Percentiles rank a stretch among this genome's conserved stretches.
These are phyloP conservation scores for Aegilops speltoides DNA, from an alignment of 176 grass and related monocot species.

Conservation along the genomic window DNA sequence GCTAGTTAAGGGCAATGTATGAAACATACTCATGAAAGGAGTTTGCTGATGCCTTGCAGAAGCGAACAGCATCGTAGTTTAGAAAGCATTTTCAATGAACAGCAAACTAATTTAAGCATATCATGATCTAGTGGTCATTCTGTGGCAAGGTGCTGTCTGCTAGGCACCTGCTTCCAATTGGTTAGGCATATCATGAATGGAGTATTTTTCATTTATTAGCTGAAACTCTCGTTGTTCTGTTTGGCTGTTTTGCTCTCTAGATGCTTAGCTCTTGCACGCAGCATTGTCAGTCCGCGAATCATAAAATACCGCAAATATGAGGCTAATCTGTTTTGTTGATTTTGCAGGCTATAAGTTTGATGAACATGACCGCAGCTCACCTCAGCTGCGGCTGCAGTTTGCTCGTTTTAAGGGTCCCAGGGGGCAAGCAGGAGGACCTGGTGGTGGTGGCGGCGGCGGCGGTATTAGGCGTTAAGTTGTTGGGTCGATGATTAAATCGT, in stretches of 20 bases:
- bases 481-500: slow-evolving; percentile 45
- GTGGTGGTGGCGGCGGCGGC: slow-evolving; percentile 5
- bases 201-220: neutral
- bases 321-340: slow-evolving; percentile 16
- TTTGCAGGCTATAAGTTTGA: slow-evolving; percentile 88
- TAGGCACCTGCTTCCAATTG: neutral
- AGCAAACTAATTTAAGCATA: neutral
- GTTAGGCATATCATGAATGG: neutral
- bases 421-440: slow-evolving; percentile 63
- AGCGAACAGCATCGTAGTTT: neutral
- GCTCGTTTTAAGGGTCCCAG: slow-evolving; percentile 80
- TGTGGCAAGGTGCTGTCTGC: neutral
- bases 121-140: neutral
- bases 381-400: slow-evolving; percentile 67
- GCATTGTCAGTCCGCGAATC: neutral
- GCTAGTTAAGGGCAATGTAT: neutral
- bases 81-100: neutral
- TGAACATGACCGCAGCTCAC: slow-evolving; percentile 71
- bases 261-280: neutral
- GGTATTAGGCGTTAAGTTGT: slow-evolving; percentile 60
- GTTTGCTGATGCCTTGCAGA: neutral
- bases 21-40: neutral
- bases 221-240: neutral
- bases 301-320: slow-evolving; percentile 14
- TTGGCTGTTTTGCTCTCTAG: neutral